Percentiles rank a stretch among this genome's conserved stretches.
These are phyloP conservation scores for Apophysomyces elegans DNA, from an alignment of 371 early-diverging fungal species.

Conservation along the genomic window DNA sequence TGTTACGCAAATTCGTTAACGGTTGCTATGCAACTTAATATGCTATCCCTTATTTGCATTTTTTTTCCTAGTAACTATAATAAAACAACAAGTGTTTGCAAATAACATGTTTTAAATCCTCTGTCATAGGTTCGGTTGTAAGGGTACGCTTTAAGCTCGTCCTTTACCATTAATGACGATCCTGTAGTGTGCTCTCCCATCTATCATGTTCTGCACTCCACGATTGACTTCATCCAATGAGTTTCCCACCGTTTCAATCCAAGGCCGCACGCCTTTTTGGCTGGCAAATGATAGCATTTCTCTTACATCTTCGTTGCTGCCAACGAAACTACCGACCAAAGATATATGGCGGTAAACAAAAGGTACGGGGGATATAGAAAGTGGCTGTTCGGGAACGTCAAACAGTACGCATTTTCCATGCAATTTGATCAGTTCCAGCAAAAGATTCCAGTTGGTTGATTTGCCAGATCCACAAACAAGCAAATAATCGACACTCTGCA, in stretches of 20 bases:
- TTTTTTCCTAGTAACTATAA: no score
- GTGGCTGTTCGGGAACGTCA: constrained; percentile 66
- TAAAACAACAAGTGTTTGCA: no score
- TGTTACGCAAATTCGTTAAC: no score
- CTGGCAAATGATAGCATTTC: constrained; percentile 77
- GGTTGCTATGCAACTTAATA: no score
- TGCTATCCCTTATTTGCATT: no score
- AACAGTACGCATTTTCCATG: constrained; percentile 66
- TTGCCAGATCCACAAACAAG: constrained; percentile 61
- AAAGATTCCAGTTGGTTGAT: constrained; percentile 54
- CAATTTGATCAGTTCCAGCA: constrained; percentile 53
- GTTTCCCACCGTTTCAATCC: constrained; percentile 61
- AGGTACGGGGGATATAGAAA: constrained; percentile 41
- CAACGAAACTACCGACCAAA: constrained; percentile 75
- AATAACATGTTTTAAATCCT: no score
- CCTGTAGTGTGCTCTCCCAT: constrained; percentile 73
- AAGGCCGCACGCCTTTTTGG: constrained; percentile 67
- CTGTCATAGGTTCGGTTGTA: not conserved
- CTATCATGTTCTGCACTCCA: constrained; percentile 60
- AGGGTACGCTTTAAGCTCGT: not conserved
- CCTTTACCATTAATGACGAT: constrained; percentile 57
- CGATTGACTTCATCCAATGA: constrained; percentile 68
- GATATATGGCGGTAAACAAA: constrained; percentile 56
- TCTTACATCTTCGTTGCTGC: constrained; percentile 55
- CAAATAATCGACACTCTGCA: constrained; percentile 50